A percentile compares a stretch with the other conserved stretches of the same genome.
phyloP scores from a whole-genome alignment of 2,329 filamentous ascomycete genomes.

The Penicillium sp. region DNA sequence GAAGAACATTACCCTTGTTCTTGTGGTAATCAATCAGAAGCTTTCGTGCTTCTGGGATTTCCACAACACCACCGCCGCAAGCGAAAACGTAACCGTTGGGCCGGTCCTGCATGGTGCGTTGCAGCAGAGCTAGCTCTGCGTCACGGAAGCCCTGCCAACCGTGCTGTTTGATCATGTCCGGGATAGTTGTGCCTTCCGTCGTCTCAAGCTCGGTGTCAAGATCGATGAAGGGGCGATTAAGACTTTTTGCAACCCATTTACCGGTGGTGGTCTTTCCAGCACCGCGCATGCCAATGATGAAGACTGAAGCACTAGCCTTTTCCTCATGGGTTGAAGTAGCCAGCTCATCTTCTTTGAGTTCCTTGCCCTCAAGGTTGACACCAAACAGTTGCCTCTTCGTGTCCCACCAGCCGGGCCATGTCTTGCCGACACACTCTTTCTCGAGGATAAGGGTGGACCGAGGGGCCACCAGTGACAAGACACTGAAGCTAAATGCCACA shows the following conservation, averaged over 20 bases:
- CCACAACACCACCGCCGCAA: conserved; percentile 89
- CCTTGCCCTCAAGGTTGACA: conserved; percentile 68
- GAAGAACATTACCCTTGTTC: conserved; percentile 73
- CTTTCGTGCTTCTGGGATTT: conserved; percentile 71
- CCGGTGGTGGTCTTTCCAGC: conserved; percentile 95
- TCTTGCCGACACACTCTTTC: conserved; percentile 91
- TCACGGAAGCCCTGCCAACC: conserved; percentile 88
- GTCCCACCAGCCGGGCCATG: conserved; percentile 99
- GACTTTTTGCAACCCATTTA: conserved; percentile 69
- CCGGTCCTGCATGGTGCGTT: conserved; percentile 67
- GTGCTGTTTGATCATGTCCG: conserved; percentile 68
- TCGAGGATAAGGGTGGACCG: conserved; percentile 72
- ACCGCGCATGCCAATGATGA: conserved; percentile 95
- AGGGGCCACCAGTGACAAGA: conserved; percentile 68
- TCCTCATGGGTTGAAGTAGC: conserved; percentile 36
- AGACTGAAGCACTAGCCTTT: conserved; percentile 60
- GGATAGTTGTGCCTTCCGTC: conserved; percentile 67
- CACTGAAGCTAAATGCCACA: conserved; percentile 97
- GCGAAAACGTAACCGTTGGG: conserved; percentile 76
- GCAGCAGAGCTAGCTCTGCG: conserved; percentile 69
- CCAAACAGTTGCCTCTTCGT: conserved; percentile 71
- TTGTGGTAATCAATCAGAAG: conserved; percentile 67
- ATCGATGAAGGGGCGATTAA: conserved; percentile 75
- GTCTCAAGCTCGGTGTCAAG: conserved; percentile 81
- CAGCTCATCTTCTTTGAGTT: conserved; percentile 43